Evolutionary conservation across 169 alveolate species (phyloP).

Genomic region (Plasmodium relictum): DNA sequence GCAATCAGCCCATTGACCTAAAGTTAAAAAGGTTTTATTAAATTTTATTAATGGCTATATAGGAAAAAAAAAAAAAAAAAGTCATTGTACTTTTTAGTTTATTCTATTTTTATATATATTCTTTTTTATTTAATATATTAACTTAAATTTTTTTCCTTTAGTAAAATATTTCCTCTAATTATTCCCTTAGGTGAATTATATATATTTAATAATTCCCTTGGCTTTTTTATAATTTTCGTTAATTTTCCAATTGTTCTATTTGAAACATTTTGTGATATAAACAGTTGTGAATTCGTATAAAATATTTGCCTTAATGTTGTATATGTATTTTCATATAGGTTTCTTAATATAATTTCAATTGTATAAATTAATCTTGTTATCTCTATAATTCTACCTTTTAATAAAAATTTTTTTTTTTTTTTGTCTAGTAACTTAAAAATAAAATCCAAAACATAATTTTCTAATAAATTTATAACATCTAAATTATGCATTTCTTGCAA

Average conservation of each 20-base stretch:
- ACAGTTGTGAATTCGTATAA: slow-evolving; percentile 76
- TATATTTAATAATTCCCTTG: slow-evolving; percentile 77
- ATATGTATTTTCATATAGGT: slow-evolving; percentile 29
- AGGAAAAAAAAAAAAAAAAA: neutral
- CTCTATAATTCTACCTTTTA: slow-evolving; percentile 53
- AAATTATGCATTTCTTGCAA: slow-evolving; percentile 20
- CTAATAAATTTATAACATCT: slow-evolving; percentile 42
- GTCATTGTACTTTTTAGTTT: neutral
- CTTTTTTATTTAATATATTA: neutral
- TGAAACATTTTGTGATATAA: slow-evolving; percentile 75
- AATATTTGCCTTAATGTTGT: slow-evolving; percentile 79
- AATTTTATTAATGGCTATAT: neutral
- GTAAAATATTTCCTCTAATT: slow-evolving; percentile 72
- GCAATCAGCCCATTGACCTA: slow-evolving; percentile 74
- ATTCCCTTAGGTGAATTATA: slow-evolving; percentile 79
- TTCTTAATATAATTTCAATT: slow-evolving; percentile 44
- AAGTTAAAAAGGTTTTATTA: neutral
- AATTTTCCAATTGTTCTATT: slow-evolving; percentile 73
- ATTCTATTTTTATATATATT: neutral
- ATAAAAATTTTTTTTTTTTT: slow-evolving; percentile 43
- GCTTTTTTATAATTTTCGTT: slow-evolving; percentile 75
- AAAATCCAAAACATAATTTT: slow-evolving; percentile 33
- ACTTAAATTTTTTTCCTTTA: slow-evolving; percentile 59
- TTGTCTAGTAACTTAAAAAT: slow-evolving; percentile 27
- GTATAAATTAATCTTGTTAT: slow-evolving; percentile 54